These are phyloP conservation scores for Sinapis alba DNA, from an alignment of 441 rosid species.

Conservation along the genomic window DNA sequence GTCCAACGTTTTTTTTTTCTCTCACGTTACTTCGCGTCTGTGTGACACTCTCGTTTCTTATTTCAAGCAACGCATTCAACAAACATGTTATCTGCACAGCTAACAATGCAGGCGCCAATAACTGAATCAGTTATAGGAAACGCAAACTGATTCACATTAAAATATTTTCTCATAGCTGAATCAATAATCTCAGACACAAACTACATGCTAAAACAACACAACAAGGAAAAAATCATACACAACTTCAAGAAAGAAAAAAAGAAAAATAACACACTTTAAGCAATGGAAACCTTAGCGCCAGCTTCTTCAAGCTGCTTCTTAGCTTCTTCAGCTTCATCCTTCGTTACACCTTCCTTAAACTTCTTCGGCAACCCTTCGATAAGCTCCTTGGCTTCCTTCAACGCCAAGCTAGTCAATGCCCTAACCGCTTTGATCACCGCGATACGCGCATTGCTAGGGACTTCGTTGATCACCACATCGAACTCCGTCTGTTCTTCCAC, in stretches of 20 bases:
- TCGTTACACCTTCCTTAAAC: conserved; percentile 68
- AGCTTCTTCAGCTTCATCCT: conserved; percentile 80
- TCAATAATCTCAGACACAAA: background rate
- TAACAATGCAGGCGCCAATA: background rate
- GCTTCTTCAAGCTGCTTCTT: conserved; percentile 85
- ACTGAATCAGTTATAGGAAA: background rate
- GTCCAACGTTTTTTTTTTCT: too few species aligned
- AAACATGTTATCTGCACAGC: conserved; percentile 18
- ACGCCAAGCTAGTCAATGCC: conserved; percentile 67
- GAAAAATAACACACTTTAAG: background rate
- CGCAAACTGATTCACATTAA: conserved; percentile 20
- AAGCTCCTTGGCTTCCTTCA: conserved; percentile 87
- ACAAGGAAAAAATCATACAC: background rate
- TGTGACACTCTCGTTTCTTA: too few species aligned
- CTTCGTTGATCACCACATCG: conserved; percentile 77
- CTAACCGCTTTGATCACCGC: conserved; percentile 80
- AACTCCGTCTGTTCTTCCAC: conserved; percentile 80
- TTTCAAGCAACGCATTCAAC: too few species aligned
- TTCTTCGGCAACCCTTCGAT: conserved; percentile 90
- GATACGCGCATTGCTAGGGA: conserved; percentile 69
- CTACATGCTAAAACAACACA: background rate
- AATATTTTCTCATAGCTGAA: conserved; percentile 14
- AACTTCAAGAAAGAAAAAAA: background rate
- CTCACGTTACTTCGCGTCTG: too few species aligned
- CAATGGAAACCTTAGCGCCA: conserved; percentile 62